Conservation (phyloP, 805 yeast genomes). For the Zygosaccharomyces rouxii region DNA sequence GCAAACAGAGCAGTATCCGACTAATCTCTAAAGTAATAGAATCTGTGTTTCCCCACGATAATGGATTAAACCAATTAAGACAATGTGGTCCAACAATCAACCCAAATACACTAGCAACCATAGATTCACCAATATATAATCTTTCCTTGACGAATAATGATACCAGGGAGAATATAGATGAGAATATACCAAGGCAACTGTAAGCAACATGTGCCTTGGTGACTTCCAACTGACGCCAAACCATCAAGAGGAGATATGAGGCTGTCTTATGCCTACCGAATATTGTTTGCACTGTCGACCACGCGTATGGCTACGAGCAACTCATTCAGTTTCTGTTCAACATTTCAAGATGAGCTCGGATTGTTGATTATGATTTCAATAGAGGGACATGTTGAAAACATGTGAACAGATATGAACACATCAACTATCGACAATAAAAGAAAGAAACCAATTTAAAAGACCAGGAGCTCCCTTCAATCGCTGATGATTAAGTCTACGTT, state of each 20-base stretch:
- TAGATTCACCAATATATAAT: slow-evolving; percentile 86
- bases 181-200: slow-evolving; percentile 80
- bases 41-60: slow-evolving; percentile 82
- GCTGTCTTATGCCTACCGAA: background rate
- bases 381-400: background rate
- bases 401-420: background rate
- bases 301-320: background rate
- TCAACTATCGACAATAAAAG: background rate
- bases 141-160: slow-evolving; percentile 80
- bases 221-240: slow-evolving; percentile 34
- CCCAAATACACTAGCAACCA: slow-evolving; percentile 82
- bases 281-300: too few species aligned
- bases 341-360: background rate
- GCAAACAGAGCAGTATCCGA: slow-evolving; percentile 79
- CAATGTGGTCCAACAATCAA: slow-evolving; percentile 86
- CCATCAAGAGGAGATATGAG: slow-evolving; percentile 12
- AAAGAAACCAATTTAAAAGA: background rate
- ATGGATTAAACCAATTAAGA: slow-evolving; percentile 76
- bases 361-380: background rate
- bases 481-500: slow-evolving; percentile 63
- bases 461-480: too few species aligned
- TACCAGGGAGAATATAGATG: slow-evolving; percentile 74
- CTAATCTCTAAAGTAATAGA: slow-evolving; percentile 77
- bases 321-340: background rate
- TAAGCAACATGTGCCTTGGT: slow-evolving; percentile 79